Evolutionary conservation across 2,329 filamentous ascomycete genomes (phyloP).

Genomic region (Sarocladium strictum): DNA sequence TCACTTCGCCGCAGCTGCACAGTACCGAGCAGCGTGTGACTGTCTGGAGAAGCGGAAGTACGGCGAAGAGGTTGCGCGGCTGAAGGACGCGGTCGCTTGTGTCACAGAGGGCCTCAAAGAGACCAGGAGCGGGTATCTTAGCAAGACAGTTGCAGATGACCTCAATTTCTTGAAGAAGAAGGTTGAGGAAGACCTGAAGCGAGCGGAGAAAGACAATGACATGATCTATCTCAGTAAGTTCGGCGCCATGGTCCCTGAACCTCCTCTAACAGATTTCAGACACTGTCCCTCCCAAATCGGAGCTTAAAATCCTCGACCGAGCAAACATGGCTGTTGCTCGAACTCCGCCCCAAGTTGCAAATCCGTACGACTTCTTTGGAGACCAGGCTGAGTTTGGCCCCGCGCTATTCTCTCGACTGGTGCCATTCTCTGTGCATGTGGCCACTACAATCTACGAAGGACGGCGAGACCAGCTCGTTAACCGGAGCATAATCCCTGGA

Average conservation of each 20-base stretch:
- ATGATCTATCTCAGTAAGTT: slow-evolving; percentile 79
- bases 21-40: slow-evolving; percentile 85
- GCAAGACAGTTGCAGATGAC: slow-evolving; percentile 74
- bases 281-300: slow-evolving; percentile 79
- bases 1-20: slow-evolving; percentile 92
- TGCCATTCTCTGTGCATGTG: slow-evolving; percentile 92
- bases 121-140: slow-evolving; percentile 65
- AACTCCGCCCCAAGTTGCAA: slow-evolving; percentile 74
- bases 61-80: slow-evolving; percentile 85
- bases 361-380: slow-evolving; percentile 74
- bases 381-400: slow-evolving; percentile 75
- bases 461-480: slow-evolving; percentile 81
- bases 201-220: slow-evolving; percentile 94
- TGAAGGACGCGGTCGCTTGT: slow-evolving; percentile 76
- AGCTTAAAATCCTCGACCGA: slow-evolving; percentile 77
- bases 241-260: not conserved
- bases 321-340: slow-evolving; percentile 82
- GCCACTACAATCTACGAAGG: slow-evolving; percentile 95
- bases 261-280: slow-evolving; percentile 44
- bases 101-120: slow-evolving; percentile 85
- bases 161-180: slow-evolving; percentile 75
- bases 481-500: slow-evolving; percentile 78
- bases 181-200: slow-evolving; percentile 80
- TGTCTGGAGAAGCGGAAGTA: slow-evolving; percentile 91
- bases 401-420: slow-evolving; percentile 82